Conservation (phyloP, 1,139 yeast species). For the Meyerozyma guilliermondii region DNA sequence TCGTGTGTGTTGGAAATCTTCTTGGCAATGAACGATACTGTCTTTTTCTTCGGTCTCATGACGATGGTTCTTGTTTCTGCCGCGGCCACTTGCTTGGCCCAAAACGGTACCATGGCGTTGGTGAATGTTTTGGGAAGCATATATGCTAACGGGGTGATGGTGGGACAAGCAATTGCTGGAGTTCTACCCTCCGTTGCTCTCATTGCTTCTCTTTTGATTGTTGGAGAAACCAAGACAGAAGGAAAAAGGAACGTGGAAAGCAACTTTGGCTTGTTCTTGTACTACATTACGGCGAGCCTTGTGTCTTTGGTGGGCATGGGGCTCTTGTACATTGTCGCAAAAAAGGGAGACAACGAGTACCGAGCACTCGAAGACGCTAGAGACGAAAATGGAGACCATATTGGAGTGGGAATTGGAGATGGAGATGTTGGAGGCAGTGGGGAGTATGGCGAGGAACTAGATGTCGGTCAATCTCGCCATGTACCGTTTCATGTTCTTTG, state of each 20-base stretch:
- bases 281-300: conserved; percentile 66
- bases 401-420: no score
- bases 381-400: no score
- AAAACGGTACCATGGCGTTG: conserved; percentile 86
- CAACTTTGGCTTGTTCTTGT: conserved; percentile 51
- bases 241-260: conserved; percentile 26
- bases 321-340: conserved; percentile 28
- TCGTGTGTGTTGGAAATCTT: conserved; percentile 43
- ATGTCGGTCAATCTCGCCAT: conserved; percentile 16
- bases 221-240: conserved; percentile 23
- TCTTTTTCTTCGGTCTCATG: conserved; percentile 49
- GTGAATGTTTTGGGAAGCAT: conserved; percentile 74
- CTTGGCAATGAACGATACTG: conserved; percentile 32
- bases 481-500: conserved; percentile 51
- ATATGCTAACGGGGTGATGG: conserved; percentile 85
- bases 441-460: conserved; percentile 4
- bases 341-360: conserved; percentile 13
- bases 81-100: conserved; percentile 67
- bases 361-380: conserved; percentile 5
- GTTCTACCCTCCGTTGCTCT: conserved; percentile 81
- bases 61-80: conserved; percentile 54
- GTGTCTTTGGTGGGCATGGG: conserved; percentile 49
- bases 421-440: conserved; percentile 5
- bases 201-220: conserved; percentile 50
- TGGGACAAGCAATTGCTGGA: conserved; percentile 93